Evolutionary conservation across 345 rosid genomes (phyloP).

Genomic region (Capsella bursapastoris): DNA sequence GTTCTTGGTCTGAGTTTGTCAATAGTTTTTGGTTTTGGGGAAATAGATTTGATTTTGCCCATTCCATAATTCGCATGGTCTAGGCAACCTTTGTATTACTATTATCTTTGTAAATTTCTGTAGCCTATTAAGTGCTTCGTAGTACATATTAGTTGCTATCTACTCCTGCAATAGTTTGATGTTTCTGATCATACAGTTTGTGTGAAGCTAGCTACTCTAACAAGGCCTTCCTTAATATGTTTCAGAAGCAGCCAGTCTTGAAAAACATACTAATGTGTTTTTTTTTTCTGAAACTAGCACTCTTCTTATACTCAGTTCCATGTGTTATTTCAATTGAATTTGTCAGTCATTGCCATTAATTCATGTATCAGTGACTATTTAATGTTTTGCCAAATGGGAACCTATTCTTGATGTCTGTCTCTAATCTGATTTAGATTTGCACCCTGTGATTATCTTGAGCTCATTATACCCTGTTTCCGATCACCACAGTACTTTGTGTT

Average conservation of each 20-base stretch:
- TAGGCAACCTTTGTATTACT: background rate
- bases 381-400: background rate
- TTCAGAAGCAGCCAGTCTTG: background rate
- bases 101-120: slow-evolving; percentile 6
- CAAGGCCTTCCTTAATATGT: slow-evolving; percentile 16
- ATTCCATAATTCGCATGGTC: background rate
- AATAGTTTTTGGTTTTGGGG: background rate
- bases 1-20: slow-evolving; percentile 7
- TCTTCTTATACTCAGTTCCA: background rate
- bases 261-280: background rate
- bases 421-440: background rate
- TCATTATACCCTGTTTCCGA: background rate
- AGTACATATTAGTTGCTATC: background rate
- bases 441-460: slow-evolving; percentile 4
- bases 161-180: background rate
- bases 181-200: slow-evolving; percentile 1
- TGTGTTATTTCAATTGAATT: background rate
- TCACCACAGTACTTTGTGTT: background rate
- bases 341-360: background rate
- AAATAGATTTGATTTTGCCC: background rate
- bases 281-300: background rate
- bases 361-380: background rate
- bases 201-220: slow-evolving; percentile 16
- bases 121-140: background rate
- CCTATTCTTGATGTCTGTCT: background rate